Base-by-base conservation (phyloP, 345 rosid genomes). In the Kernera saxatilis region DNA sequence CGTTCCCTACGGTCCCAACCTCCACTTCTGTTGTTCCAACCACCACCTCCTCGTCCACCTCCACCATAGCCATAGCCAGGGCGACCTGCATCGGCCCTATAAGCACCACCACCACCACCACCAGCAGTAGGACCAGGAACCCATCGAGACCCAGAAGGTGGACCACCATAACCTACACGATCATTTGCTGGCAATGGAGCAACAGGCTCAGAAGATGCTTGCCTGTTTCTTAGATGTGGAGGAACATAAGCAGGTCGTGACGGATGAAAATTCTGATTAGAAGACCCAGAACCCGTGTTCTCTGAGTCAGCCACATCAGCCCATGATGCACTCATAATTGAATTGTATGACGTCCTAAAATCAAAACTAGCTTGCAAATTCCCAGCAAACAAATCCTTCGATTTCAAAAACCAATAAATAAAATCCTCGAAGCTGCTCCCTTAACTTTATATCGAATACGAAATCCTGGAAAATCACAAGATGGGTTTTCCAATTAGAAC, bases 231-330 rank as follows among this genome's bases (percentile, higher is more conserved):
- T 26, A 88, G 89, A 79, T 86, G 97, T 0, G 98, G 98, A 72
- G 98, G 97, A 48, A 93, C 85, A 50, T 93, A 93, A 6, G 90
- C 45, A 35, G 86, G 21, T 66, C 85, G 79, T 23, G 81, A 15
- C 3, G 90, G 74, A 60, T 70, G 82, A 5, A 85, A 46, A 64
- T 73, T 44, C 41, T 66, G 59, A 55, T 74, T 82, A 51, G 79
- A 71, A 61, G 87, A 72, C 67, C 76, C 88, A 74, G 83, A 52
- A 22, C 56, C 72, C 40, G 73, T 80, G 79, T 86, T 87, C 82
- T 92, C 98, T 78, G 98, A 80, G 74, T 86, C 89, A 60, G 90
- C 98, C 77, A 84, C 97, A 85, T 94, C 99, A 13, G 99, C 99
- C 99, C 99, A 94, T 81, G 97, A 89, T 72, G 84, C 86, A 85